Conservation (phyloP, 129 eudicot genomes). For the sunflower (Helianthus annuus) region HanXRQr2.0-SUNRISE NC_035449.2:14406385-14406884, state of each 20-base stretch:
- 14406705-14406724: not conserved
- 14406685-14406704: not conserved
- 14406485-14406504: not conserved
- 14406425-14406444: slow-evolving; percentile 54
- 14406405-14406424: slow-evolving; percentile 59
- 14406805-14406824: not conserved
- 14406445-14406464: slow-evolving; percentile 44
- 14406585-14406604: not conserved
- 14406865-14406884: too few species aligned
- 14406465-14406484: slow-evolving; percentile 53
- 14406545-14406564: slow-evolving; percentile 1
- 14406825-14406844: not conserved
- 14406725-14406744: not conserved
- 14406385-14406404: slow-evolving; percentile 35
- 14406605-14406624: not conserved
- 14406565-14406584: not conserved
- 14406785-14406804: not conserved
- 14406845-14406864: too few species aligned
- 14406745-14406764: not conserved
- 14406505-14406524: not conserved
- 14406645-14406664: not conserved
- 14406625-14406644: slow-evolving; percentile 1
- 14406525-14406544: not conserved
- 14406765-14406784: not conserved
- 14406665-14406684: not conserved